Base-by-base conservation (phyloP, 768 basidiomycete species). In the Suillus occidentalis region DNA sequence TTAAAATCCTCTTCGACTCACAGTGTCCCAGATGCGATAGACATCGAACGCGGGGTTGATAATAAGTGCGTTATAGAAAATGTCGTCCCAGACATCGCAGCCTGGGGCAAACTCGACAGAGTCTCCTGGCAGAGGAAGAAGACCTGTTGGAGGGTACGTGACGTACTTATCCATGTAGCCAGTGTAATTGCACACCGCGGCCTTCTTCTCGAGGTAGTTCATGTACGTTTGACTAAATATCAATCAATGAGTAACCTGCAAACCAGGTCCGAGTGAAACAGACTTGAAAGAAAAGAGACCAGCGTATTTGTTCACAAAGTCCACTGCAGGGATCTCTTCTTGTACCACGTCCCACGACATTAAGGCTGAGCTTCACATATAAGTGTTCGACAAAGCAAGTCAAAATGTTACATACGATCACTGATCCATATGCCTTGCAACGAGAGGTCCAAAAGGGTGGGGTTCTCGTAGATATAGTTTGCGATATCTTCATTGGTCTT, bases 11-110 rank as follows among this genome's bases (percentile, higher is more conserved):
- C 14, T 40, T 58, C 39, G 5, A 70, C 83, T 65, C 60, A 77
- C 82, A 22, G 85, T 89, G 70, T 91, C 90, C 75, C 90, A 89
- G 63, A 92, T 89, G 28, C 88, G 84, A 72, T 92, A 93, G 9
- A 91, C 81, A 68, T 92, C 82, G 78, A 92, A 93, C 0, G 88
- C 90, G 0, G 91, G 91, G 69, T 92, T 92, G 67, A 89, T 76
- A 6, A 75, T 61, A 25, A 90, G 66, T 0, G 91, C 85, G 0
- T 83, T 87, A n/a, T 86, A 73, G 70, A 89, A 86, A 62, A 92
- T 87, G 47, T 79, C 75, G 22, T 84, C 80, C 90, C 89, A 92
- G 1, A 91, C 73, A 68, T 91, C 86, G 66, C 91, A 92, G 22
- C 83, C 87, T 9, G 67, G 71, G 36, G 82, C 81, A 1, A 71